Conservation (phyloP, 805 yeast species). For the Jamesozyma hellenica region DNA sequence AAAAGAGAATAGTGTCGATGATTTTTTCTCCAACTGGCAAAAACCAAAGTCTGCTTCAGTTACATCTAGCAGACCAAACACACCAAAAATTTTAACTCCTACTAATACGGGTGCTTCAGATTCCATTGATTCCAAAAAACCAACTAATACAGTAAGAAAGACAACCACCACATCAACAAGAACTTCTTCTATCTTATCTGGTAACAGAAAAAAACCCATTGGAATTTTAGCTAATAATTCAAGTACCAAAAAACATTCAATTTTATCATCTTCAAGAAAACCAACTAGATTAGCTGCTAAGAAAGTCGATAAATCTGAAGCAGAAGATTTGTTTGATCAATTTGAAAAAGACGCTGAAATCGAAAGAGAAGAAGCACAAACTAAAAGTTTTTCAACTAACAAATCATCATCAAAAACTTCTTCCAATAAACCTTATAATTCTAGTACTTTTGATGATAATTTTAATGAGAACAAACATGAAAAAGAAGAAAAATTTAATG, state of each 20-base stretch:
- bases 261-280: conserved; percentile 47
- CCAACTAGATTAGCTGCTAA: conserved; percentile 47
- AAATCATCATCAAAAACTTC: conserved; percentile 1
- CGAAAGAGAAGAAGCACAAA: conserved; percentile 56
- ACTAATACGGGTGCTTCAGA: not conserved
- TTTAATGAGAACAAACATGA: conserved; percentile 5
- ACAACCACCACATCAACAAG: not conserved
- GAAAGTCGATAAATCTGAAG: conserved; percentile 46
- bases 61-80: conserved; percentile 14
- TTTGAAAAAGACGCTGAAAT: conserved; percentile 70
- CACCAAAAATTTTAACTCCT: conserved; percentile 8
- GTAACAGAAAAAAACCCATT: conserved; percentile 19
- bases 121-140: not conserved
- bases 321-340: conserved; percentile 42
- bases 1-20: conserved; percentile 49
- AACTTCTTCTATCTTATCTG: conserved; percentile 14
- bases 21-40: conserved; percentile 87
- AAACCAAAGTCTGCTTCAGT: conserved; percentile 46
- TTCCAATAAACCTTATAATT: conserved; percentile 4
- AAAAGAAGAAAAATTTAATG: conserved; percentile 11
- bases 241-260: conserved; percentile 33
- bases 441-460: conserved; percentile 2
- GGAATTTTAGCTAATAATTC: conserved; percentile 7
- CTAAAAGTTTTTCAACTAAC: conserved; percentile 4
- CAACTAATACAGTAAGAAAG: not conserved